A percentile compares a stretch with the other conserved stretches of the same genome.
Evolutionary conservation across 129 eudicot species (phyloP).

Genomic region (Flaveria linearis): DNA sequence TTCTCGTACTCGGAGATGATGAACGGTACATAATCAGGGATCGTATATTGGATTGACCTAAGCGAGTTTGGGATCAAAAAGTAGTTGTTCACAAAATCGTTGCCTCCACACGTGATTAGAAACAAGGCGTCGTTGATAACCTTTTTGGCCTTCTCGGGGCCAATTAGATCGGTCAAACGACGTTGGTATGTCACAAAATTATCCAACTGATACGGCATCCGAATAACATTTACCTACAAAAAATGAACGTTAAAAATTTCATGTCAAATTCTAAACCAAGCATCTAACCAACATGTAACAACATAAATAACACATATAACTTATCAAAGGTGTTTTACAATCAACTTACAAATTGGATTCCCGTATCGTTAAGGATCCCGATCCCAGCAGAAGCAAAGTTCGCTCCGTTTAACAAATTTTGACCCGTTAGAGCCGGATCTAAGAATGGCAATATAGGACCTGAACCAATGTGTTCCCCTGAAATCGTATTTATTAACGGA

Average conservation of each 20-base stretch:
- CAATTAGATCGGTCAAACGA: conserved; percentile 35
- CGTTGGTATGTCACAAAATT: conserved; percentile 31
- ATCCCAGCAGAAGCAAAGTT: conserved; percentile 60
- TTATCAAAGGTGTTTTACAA: background rate
- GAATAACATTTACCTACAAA: conserved; percentile 36
- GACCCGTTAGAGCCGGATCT: conserved; percentile 40
- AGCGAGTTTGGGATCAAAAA: conserved; percentile 35
- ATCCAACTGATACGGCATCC: conserved; percentile 37
- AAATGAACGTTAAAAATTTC: background rate
- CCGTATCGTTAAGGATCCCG: conserved; percentile 48
- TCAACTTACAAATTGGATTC: conserved; percentile 52
- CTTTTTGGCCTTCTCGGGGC: conserved; percentile 28
- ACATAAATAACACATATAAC: no score
- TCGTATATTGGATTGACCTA: conserved; percentile 32
- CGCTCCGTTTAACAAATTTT: conserved; percentile 45
- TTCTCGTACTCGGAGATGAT: conserved; percentile 40
- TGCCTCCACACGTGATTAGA: conserved; percentile 42
- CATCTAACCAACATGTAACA: background rate
- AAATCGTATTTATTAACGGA: background rate
- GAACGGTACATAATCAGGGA: conserved; percentile 35
- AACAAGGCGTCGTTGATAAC: conserved; percentile 29
- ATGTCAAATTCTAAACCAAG: background rate
- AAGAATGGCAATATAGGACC: conserved; percentile 42
- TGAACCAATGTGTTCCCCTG: conserved; percentile 41
- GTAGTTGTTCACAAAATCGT: conserved; percentile 46